These are phyloP conservation scores for Syzygium malaccense DNA, from an alignment of 441 rosid genomes.

Conservation along the genomic window DNA sequence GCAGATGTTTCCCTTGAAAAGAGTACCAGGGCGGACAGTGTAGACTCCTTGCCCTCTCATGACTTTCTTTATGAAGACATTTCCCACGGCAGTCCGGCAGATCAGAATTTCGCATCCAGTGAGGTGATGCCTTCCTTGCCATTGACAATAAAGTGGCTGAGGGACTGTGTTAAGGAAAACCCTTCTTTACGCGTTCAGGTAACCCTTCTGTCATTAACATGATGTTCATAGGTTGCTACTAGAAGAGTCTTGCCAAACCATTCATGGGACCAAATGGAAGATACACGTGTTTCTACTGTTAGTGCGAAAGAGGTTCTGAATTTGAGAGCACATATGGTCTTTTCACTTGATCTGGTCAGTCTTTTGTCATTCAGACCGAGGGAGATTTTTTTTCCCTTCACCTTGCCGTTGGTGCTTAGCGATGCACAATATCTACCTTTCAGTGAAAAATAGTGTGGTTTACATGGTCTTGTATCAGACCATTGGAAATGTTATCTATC, in stretches of 20 bases:
- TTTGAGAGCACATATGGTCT: neutral
- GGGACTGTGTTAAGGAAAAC: constrained; percentile 64
- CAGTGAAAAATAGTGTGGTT: neutral
- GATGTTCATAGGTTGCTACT: neutral
- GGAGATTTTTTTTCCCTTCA: neutral
- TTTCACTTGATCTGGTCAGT: neutral
- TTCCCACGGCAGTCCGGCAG: constrained; percentile 18
- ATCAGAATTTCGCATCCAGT: constrained; percentile 31
- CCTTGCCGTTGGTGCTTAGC: neutral
- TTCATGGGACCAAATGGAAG: neutral
- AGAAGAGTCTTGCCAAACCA: neutral
- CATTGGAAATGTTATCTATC: neutral
- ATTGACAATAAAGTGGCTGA: constrained; percentile 71
- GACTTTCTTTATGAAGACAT: constrained; percentile 46
- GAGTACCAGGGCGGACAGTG: constrained; percentile 16
- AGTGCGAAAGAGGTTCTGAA: neutral
- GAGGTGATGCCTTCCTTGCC: constrained; percentile 74
- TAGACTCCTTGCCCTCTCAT: constrained; percentile 29
- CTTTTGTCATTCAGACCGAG: neutral
- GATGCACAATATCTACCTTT: neutral
- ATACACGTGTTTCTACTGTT: neutral
- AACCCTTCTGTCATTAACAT: neutral
- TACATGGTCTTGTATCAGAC: neutral
- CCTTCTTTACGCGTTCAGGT: constrained; percentile 70
- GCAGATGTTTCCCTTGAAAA: constrained; percentile 34